Evolutionary conservation across 73 alveolate species (phyloP).

Genomic region (Paramecium pentaurelia): DNA sequence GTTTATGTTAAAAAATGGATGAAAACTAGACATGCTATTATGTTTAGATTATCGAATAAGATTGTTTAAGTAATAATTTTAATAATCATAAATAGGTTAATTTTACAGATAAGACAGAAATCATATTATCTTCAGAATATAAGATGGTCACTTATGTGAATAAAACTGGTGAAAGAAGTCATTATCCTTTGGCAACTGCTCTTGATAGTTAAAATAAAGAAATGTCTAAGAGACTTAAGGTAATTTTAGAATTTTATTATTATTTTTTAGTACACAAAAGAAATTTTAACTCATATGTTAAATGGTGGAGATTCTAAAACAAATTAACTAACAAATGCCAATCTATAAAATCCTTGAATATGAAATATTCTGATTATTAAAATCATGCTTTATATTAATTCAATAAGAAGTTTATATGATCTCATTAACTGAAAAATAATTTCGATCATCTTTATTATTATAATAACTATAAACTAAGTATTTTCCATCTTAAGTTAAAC

Average conservation of each 20-base stretch:
- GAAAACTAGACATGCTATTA: slow-evolving; percentile 94
- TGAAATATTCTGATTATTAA: background rate
- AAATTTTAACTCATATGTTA: slow-evolving; percentile 88
- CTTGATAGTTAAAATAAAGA: slow-evolving; percentile 91
- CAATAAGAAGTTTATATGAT: too few relatives aligned
- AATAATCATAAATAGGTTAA: slow-evolving; percentile 58
- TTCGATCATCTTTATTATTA: background rate
- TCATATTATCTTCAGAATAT: slow-evolving; percentile 87
- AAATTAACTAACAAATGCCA: background rate
- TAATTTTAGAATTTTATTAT: background rate
- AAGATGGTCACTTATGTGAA: slow-evolving; percentile 94
- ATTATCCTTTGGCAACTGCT: slow-evolving; percentile 90
- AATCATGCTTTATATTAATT: too few relatives aligned
- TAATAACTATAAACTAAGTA: background rate
- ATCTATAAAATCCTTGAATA: background rate
- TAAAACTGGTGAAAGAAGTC: slow-evolving; percentile 88
- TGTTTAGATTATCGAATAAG: slow-evolving; percentile 95
- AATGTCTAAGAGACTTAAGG: slow-evolving; percentile 74
- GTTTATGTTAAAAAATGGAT: slow-evolving; percentile 96
- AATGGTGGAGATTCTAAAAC: background rate
- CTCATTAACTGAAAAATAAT: background rate
- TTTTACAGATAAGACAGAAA: slow-evolving; percentile 96
- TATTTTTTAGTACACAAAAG: slow-evolving; percentile 82
- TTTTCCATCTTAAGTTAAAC: background rate
- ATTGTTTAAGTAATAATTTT: slow-evolving; percentile 75